Base-by-base conservation (phyloP, 805 yeast species). In the Pichia cephalocereana region DNA sequence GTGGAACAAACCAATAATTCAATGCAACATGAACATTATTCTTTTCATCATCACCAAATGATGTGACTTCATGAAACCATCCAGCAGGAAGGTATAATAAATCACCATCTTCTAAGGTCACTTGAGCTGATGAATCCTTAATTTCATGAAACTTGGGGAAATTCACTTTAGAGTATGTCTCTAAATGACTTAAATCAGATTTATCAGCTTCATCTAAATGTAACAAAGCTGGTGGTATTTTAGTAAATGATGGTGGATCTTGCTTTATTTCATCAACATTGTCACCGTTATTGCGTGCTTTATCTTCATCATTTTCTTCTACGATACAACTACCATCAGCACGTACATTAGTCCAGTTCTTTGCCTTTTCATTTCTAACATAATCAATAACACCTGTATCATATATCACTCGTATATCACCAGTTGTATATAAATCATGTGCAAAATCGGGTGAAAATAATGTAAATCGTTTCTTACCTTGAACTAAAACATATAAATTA, bases 21-120 rank as follows among this genome's bases (percentile, higher is more conserved):
- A 83, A 56, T 0, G 90, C 89, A 36, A 76, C 68, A 56, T 84
- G 91, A 3, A 70, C 64, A 30, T 57, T 58, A 34, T 58, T 53
- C 8, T 50, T 54, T 3, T 48, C 55, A 10, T 59, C 61, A 3
- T 82, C 82, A 1, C 82, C 81, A 60, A 69, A 81, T 10, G 86
- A 80, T 1, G 86, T 75, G 2, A 84, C 91, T 60, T 84, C 91
- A 60, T 84, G 91, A 57, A 84, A 84, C 90, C 90, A 84, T 3
- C 91, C 89, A 1, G 85, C 75, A 0, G 91, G 91, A 27, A 84
- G 60, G 58, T 76, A 84, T 23, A 84, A 61, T 81, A 82, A 77
- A 44, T 83, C 79, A 0, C 88, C 88, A 0, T 82, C 80, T 30
- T 71, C 58, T 28, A 84, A 54, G 58, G 73, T 67, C 2, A 79